phyloP scores from a whole-genome alignment of 108 stramenopile genomes.

The Skeletonema tropicum region DNA sequence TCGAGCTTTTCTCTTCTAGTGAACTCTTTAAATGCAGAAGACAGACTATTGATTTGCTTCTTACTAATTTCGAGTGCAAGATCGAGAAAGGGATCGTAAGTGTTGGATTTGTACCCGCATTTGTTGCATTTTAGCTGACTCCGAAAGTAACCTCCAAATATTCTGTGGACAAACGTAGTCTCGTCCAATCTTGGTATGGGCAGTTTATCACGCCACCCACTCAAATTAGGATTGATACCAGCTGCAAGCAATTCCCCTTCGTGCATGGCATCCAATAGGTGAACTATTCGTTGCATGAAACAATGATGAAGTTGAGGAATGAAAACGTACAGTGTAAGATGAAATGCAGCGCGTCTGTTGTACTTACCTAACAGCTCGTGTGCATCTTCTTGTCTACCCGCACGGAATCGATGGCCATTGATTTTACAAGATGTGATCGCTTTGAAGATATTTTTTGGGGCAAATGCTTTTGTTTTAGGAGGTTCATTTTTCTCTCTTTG shows the following conservation, averaged over 20 bases:
- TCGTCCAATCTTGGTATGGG: conserved; percentile 86
- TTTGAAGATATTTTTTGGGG: conserved; percentile 73
- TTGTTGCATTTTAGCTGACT: conserved; percentile 84
- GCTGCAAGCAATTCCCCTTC: conserved; percentile 81
- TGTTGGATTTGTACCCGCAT: conserved; percentile 88
- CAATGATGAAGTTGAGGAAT: neutral
- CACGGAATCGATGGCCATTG: conserved; percentile 84
- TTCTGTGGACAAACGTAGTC: conserved; percentile 89
- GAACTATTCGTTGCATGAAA: conserved; percentile 57
- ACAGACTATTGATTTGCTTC: conserved; percentile 68
- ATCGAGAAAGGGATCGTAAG: conserved; percentile 96
- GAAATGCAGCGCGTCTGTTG: neutral
- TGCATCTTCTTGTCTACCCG: conserved; percentile 96
- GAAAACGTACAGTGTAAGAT: neutral
- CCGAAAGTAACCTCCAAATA: conserved; percentile 95
- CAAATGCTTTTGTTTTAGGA: conserved; percentile 44
- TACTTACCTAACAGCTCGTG: conserved; percentile 81
- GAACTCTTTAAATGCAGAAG: conserved; percentile 79
- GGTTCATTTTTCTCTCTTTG: conserved; percentile 33
- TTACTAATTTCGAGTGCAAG: conserved; percentile 89
- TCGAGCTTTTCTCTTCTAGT: conserved; percentile 87
- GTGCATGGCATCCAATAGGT: conserved; percentile 91
- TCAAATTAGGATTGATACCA: conserved; percentile 68
- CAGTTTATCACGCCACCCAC: conserved; percentile 84
- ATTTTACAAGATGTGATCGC: conserved; percentile 66